Base-by-base conservation (phyloP, 768 basidiomycete genomes). In the Russula vinacea region DNA sequence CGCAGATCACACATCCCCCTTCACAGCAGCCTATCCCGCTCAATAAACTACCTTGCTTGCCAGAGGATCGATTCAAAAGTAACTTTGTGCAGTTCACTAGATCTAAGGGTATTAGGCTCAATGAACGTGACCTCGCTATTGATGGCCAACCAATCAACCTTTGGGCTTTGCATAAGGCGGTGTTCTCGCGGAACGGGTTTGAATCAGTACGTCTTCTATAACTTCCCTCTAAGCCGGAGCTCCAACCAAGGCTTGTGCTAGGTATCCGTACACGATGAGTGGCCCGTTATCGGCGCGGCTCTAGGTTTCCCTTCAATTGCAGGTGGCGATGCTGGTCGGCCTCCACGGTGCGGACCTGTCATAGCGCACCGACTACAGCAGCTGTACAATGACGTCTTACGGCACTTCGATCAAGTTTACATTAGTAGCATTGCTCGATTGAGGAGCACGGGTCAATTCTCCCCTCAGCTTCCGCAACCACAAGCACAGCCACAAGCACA, bases 331-430 rank as follows among this genome's bases (percentile, higher is more conserved):
- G 37, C 5, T 35, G 14, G 54, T 53, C 58, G 60, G 19, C 59
- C 47, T 26, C 1, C 47, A 33, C 45, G 59, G 13, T 65, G 59
- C 26, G 54, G 33, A 13, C 64, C 64, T 17, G 22, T 10, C 1
- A 32, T 61, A 37, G 59, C 59, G 22, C 59, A 51, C 24, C 53
- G 59, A 19, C 35, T 65, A 26, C 59, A 37, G 5, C 64, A 65
- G 14, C 0, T 65, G 37, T 65, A 61, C 44, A 50, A 29, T 14
- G 58, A 60, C 4, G 33, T 24, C 0, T 44, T 65, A 24, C 53
- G 64, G 19, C 58, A 26, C 14, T 65, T 65, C 49, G 64, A 65
- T 32, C 58, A 60, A 19, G 39, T 49, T 4, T 65, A 60, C 39
- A 14, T 65, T 14, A 42, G 11, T 47, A 60, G 53, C 17, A 32